phyloP scores from a whole-genome alignment of 2,329 filamentous ascomycete genomes.

The Arthroderma uncinatum region DNA sequence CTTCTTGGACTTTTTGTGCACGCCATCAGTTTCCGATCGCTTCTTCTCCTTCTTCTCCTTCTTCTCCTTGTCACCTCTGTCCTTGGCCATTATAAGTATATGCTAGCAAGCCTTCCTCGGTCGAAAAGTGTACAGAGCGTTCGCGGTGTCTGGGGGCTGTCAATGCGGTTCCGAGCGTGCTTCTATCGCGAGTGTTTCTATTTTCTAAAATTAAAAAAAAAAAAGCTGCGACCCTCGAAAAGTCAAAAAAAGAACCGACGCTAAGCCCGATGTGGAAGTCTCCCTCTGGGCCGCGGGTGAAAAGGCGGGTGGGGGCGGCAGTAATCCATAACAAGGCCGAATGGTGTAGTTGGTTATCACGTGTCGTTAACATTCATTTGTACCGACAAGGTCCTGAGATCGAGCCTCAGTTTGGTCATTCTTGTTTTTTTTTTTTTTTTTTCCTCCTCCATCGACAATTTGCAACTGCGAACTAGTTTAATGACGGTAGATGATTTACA shows the following conservation, averaged over 20 bases:
- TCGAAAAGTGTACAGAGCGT: not conserved
- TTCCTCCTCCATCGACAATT: too few relatives aligned
- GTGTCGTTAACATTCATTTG: slow-evolving; percentile 2
- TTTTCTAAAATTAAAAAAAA: not conserved
- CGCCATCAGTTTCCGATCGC: slow-evolving; percentile 36
- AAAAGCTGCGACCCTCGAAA: not conserved
- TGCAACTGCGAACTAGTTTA: too few relatives aligned
- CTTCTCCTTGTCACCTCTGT: slow-evolving; percentile 34
- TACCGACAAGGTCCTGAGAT: slow-evolving; percentile 14
- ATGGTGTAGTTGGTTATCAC: slow-evolving; percentile 6
- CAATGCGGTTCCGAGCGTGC: not conserved
- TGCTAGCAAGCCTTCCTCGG: not conserved
- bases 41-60: slow-evolving; percentile 36
- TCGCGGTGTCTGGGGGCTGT: not conserved
- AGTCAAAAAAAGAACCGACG: not conserved
- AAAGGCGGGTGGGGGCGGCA: not conserved
- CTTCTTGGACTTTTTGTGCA: slow-evolving; percentile 39
- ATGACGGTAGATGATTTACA: too few relatives aligned
- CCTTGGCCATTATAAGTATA: slow-evolving; percentile 34
- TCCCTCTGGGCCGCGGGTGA: too few relatives aligned
- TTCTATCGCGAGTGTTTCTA: not conserved
- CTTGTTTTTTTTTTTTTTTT: slow-evolving; percentile 1
- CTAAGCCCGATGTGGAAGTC: not conserved
- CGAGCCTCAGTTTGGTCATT: slow-evolving; percentile 12
- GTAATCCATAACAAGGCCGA: not conserved